A percentile compares a stretch with the other conserved stretches of the same genome.
phyloP scores from a whole-genome alignment of 2,329 filamentous ascomycete species.

The Dactylellina drechsleri region DNA sequence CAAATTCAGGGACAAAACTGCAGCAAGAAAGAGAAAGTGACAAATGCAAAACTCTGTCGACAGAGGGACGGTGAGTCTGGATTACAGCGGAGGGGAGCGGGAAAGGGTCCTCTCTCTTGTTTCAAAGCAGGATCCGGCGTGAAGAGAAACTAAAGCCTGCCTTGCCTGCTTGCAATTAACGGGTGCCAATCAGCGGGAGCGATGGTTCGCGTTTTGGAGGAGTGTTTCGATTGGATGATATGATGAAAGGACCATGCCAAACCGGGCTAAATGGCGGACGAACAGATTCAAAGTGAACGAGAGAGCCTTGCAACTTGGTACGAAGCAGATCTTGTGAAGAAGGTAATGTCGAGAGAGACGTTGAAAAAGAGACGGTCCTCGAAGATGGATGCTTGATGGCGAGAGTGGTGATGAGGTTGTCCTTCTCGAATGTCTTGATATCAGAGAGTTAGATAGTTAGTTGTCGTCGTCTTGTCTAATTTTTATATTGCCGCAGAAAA shows the following conservation, averaged over 20 bases:
- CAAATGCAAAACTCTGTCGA: too few relatives aligned
- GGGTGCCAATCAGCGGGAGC: constrained; percentile 11
- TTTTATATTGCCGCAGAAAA: neutral
- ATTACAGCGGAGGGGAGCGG: constrained; percentile 12
- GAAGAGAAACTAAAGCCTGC: constrained; percentile 3
- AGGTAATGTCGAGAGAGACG: too few relatives aligned
- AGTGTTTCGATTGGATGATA: constrained; percentile 22
- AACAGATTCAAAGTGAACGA: neutral
- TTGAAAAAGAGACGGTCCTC: too few relatives aligned
- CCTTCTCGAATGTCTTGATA: too few relatives aligned
- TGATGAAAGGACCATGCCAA: neutral
- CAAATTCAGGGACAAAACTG: neutral
- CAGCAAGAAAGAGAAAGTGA: neutral
- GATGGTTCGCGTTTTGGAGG: constrained; percentile 27
- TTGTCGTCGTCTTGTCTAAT: too few relatives aligned
- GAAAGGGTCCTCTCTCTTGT: constrained; percentile 14
- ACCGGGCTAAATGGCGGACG: too few relatives aligned
- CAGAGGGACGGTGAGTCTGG: too few relatives aligned
- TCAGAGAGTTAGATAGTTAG: too few relatives aligned
- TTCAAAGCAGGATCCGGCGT: constrained; percentile 39
- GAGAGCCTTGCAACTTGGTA: neutral
- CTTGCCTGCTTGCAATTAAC: too few relatives aligned
- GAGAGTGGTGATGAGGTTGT: too few relatives aligned
- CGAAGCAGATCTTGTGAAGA: too few relatives aligned
- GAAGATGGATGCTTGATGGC: too few relatives aligned